Percentiles rank a stretch among this genome's conserved stretches.
Conservation (phyloP, 2,329 filamentous ascomycete species). For the Cordyceps cicadae region DNA sequence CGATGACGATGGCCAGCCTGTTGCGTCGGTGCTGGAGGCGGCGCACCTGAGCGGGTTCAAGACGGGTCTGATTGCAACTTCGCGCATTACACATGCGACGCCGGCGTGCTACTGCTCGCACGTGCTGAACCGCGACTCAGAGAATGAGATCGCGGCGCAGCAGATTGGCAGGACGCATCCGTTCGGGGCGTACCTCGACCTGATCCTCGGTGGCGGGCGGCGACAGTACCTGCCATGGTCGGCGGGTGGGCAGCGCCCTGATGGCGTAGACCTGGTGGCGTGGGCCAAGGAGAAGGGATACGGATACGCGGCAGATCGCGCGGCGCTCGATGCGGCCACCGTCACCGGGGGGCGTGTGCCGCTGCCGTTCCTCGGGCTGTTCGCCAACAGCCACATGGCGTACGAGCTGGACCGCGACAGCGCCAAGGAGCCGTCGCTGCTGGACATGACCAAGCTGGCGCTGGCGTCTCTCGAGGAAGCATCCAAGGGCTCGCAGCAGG, state of each 20-base stretch:
- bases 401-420: constrained; percentile 19
- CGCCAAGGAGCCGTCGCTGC: constrained; percentile 16
- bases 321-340: constrained; percentile 12
- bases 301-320: constrained; percentile 15
- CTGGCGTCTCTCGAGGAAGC: constrained; percentile 15
- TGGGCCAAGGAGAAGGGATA: constrained; percentile 17
- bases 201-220: constrained; percentile 19
- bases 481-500: constrained; percentile 12
- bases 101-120: constrained; percentile 18
- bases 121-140: constrained; percentile 18
- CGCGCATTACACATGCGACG: constrained; percentile 20
- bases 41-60: constrained; percentile 19
- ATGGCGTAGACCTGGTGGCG: constrained; percentile 17
- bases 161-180: constrained; percentile 19
- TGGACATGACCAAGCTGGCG: constrained; percentile 16
- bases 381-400: constrained; percentile 15
- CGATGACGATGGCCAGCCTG: constrained; percentile 17
- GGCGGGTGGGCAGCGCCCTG: constrained; percentile 16
- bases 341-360: constrained; percentile 12
- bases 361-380: constrained; percentile 18
- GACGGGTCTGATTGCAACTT: constrained; percentile 18
- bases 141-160: constrained; percentile 20
- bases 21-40: constrained; percentile 19
- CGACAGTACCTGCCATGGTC: constrained; percentile 16
- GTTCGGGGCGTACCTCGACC: constrained; percentile 16